A percentile compares a stretch with the other conserved stretches of the same genome.
Conservation (phyloP, 352 stramenopile species). For the Blastocystis sp. region DNA sequence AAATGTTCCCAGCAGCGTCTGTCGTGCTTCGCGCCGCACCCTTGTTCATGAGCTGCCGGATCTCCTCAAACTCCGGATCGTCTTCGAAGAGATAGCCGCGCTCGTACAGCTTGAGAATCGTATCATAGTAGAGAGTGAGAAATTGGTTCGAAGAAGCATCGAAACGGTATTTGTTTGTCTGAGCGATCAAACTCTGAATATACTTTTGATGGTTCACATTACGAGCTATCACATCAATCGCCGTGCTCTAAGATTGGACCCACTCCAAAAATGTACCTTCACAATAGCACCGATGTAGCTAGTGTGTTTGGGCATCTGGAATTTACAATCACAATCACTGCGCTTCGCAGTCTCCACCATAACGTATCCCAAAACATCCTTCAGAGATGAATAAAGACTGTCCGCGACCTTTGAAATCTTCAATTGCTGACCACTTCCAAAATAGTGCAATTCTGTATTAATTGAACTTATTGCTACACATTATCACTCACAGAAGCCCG, state of each 20-base stretch:
- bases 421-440: conserved; percentile 23
- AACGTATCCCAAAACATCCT: conserved; percentile 38
- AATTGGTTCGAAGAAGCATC: conserved; percentile 12
- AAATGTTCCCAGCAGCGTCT: background rate
- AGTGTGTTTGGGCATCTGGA: conserved; percentile 46
- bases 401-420: conserved; percentile 52
- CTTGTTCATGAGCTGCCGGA: background rate
- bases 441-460: conserved; percentile 16
- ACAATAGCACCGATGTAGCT: conserved; percentile 45
- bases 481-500: background rate
- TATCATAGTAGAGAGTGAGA: conserved; percentile 39
- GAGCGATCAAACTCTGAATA: background rate
- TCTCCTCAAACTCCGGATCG: conserved; percentile 25
- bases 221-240: conserved; percentile 32
- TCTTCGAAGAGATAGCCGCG: conserved; percentile 39
- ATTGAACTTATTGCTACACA: background rate
- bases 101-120: conserved; percentile 9
- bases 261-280: background rate
- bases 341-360: conserved; percentile 47
- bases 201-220: conserved; percentile 15
- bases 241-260: background rate
- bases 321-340: conserved; percentile 12
- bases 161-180: conserved; percentile 26
- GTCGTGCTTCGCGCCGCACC: background rate
- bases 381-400: conserved; percentile 49